A percentile compares a stretch with the other conserved stretches of the same genome.
Conservation (phyloP, 257 asterid species). For the Scutellaria galericulata region DNA sequence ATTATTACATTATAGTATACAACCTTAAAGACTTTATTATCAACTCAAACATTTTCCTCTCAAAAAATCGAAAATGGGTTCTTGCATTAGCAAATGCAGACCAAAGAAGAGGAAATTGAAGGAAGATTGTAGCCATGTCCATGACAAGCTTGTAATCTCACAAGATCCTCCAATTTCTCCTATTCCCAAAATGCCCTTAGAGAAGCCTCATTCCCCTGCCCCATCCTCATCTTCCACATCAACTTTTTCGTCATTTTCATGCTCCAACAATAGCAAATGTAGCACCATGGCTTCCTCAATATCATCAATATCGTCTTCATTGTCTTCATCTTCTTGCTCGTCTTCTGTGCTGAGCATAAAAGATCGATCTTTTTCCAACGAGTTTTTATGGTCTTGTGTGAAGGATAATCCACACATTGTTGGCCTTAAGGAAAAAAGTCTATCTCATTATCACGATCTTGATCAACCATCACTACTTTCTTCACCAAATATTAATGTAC, state of each 20-base stretch:
- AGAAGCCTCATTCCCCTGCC: conserved; percentile 49
- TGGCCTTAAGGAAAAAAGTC: conserved; percentile 31
- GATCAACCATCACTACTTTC: conserved; percentile 12
- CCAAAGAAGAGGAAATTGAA: conserved; percentile 55
- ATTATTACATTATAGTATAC: conserved; percentile 11
- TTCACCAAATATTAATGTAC: background rate
- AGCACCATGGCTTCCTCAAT: conserved; percentile 38
- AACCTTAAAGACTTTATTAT: background rate
- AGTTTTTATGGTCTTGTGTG: conserved; percentile 63
- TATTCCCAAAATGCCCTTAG: conserved; percentile 24
- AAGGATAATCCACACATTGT: conserved; percentile 63
- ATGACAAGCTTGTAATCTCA: conserved; percentile 67
- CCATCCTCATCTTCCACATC: conserved; percentile 48
- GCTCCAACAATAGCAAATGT: conserved; percentile 39
- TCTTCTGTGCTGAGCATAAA: conserved; percentile 41
- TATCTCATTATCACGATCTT: conserved; percentile 22
- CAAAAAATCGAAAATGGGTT: conserved; percentile 62
- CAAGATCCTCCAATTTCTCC: conserved; percentile 53
- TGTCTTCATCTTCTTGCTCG: conserved; percentile 25
- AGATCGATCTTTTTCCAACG: conserved; percentile 70
- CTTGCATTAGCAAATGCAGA: conserved; percentile 84
- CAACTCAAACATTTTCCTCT: conserved; percentile 9
- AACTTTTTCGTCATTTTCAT: conserved; percentile 53
- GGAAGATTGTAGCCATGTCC: conserved; percentile 45
- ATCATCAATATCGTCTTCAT: conserved; percentile 26